phyloP scores from a whole-genome alignment of 2,329 filamentous ascomycete species.

The Chaetomiaceae sp. region DNA sequence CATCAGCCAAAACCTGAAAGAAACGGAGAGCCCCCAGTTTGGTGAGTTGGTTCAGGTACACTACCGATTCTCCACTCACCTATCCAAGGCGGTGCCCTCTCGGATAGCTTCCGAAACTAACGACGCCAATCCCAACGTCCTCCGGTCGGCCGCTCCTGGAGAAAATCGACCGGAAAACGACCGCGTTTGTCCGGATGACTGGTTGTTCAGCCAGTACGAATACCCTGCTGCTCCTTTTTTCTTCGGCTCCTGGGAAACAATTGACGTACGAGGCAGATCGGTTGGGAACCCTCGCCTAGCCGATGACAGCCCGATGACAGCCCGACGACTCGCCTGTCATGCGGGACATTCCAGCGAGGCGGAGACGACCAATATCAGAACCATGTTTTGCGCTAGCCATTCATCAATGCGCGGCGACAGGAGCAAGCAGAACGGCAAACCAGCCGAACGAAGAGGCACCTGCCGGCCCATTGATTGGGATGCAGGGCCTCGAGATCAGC shows the following conservation, averaged over 20 bases:
- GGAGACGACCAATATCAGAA: not conserved
- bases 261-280: not conserved
- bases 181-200: constrained; percentile 8
- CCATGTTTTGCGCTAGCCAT: not conserved
- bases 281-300: too few species aligned
- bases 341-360: not conserved
- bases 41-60: too few species aligned
- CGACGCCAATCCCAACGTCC: constrained; percentile 6
- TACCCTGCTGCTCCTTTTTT: too few species aligned
- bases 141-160: constrained; percentile 2
- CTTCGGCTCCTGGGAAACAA: too few species aligned
- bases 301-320: not conserved
- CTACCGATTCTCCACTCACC: not conserved
- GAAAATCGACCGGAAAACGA: not conserved
- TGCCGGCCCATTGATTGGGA: constrained; percentile 14
- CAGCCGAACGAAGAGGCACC: not conserved
- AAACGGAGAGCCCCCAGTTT: not conserved
- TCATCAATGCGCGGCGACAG: not conserved
- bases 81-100: constrained; percentile 9
- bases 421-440: not conserved
- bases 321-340: constrained; percentile 3
- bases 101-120: constrained; percentile 18
- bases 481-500: constrained; percentile 17
- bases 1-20: not conserved
- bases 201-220: too few species aligned